A percentile compares a stretch with the other conserved stretches of the same genome.
These are phyloP conservation scores for Cordyceps sp. DNA, from an alignment of 2,329 filamentous ascomycete genomes.

Conservation along the genomic window DNA sequence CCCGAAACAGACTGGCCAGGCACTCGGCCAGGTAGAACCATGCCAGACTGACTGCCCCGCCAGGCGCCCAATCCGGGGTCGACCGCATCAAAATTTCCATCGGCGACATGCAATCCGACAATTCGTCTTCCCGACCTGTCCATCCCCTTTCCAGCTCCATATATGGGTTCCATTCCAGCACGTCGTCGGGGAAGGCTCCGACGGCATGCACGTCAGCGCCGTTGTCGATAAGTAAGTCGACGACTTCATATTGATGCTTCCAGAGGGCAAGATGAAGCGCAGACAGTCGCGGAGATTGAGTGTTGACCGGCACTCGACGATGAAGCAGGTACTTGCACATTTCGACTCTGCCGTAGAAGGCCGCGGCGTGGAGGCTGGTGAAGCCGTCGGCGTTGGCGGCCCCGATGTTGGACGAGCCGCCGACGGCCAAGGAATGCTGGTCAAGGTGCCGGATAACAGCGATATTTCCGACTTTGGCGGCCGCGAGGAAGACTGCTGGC, in stretches of 20 bases:
- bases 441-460: not conserved
- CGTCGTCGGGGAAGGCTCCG: not conserved
- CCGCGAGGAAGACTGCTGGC: not conserved
- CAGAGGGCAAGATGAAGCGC: not conserved
- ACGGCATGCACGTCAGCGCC: not conserved
- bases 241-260: not conserved
- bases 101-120: not conserved
- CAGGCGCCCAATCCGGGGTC: not conserved
- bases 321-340: not conserved
- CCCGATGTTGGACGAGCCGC: not conserved
- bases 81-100: not conserved
- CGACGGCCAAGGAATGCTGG: no score
- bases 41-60: not conserved
- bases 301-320: not conserved
- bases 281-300: not conserved
- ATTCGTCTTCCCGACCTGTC: not conserved
- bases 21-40: not conserved
- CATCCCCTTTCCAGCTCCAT: not conserved
- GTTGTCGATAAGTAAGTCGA: not conserved
- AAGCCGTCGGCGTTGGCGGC: not conserved
- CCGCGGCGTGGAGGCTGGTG: not conserved
- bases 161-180: no score
- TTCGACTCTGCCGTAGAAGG: not conserved
- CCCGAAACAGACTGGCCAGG: not conserved
- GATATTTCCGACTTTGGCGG: not conserved